phyloP scores from a whole-genome alignment of 768 basidiomycete genomes.

The Lentinus brumalis region DNA sequence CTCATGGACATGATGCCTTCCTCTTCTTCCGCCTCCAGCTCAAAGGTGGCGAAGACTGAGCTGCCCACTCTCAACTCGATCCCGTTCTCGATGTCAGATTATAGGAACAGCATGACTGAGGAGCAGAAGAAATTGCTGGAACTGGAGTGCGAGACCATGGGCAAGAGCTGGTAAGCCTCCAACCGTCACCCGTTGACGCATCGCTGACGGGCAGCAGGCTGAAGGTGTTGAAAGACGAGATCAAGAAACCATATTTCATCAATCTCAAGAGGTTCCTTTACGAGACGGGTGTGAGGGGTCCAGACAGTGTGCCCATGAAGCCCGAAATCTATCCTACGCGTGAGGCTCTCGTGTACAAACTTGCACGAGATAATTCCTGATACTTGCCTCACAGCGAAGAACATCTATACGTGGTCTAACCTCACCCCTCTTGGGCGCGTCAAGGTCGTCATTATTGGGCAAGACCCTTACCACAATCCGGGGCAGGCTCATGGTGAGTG shows the following conservation, averaged over 20 bases:
- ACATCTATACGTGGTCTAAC: slow-evolving; percentile 92
- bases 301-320: slow-evolving; percentile 39
- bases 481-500: slow-evolving; percentile 82
- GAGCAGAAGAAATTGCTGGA: slow-evolving; percentile 58
- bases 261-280: slow-evolving; percentile 69
- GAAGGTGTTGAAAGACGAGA: slow-evolving; percentile 71
- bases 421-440: slow-evolving; percentile 79
- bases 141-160: slow-evolving; percentile 75
- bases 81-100: slow-evolving; percentile 64
- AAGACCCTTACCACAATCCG: slow-evolving; percentile 83
- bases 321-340: slow-evolving; percentile 79
- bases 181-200: background rate
- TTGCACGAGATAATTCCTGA: background rate
- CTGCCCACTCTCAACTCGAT: slow-evolving; percentile 55
- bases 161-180: slow-evolving; percentile 62
- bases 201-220: slow-evolving; percentile 49
- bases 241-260: slow-evolving; percentile 77
- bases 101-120: slow-evolving; percentile 53
- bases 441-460: slow-evolving; percentile 86
- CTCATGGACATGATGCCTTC: slow-evolving; percentile 63
- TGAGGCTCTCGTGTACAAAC: slow-evolving; percentile 38
- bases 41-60: slow-evolving; percentile 50
- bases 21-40: slow-evolving; percentile 30
- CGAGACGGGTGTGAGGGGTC: slow-evolving; percentile 60
- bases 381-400: slow-evolving; percentile 49